A percentile compares a stretch with the other conserved stretches of the same genome.
Evolutionary conservation across 768 basidiomycete species (phyloP).

Genomic region (Paxillus rubicundulus): DNA sequence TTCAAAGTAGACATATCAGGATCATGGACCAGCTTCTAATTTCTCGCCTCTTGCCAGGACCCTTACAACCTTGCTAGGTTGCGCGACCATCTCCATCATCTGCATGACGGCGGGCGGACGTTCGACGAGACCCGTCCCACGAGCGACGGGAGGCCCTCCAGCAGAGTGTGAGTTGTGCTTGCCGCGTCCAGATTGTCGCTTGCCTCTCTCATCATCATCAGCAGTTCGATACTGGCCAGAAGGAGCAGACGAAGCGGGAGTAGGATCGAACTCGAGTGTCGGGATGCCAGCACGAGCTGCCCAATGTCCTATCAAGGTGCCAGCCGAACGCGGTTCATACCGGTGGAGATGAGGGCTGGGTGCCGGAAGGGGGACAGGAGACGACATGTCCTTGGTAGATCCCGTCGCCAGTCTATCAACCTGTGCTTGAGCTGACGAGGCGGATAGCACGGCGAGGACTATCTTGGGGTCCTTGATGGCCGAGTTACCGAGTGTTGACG

Average conservation of each 20-base stretch:
- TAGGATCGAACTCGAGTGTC: slow-evolving; percentile 51
- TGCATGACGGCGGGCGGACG: slow-evolving; percentile 75
- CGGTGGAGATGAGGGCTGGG: slow-evolving; percentile 53
- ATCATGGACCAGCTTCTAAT: slow-evolving; percentile 51
- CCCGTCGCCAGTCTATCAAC: slow-evolving; percentile 23
- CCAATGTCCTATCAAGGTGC: slow-evolving; percentile 65
- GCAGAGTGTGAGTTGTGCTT: slow-evolving; percentile 27
- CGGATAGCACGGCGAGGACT: slow-evolving; percentile 56
- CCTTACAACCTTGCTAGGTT: slow-evolving; percentile 72
- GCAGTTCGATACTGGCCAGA: slow-evolving; percentile 19
- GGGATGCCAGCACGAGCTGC: slow-evolving; percentile 60
- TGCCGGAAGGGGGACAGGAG: slow-evolving; percentile 66
- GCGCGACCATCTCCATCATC: slow-evolving; percentile 76
- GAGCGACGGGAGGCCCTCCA: slow-evolving; percentile 15
- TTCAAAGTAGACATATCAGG: slow-evolving; percentile 1
- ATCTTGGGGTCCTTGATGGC: slow-evolving; percentile 43
- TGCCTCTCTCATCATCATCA: slow-evolving; percentile 36
- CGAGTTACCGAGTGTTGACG: slow-evolving; percentile 25
- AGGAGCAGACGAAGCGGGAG: slow-evolving; percentile 8
- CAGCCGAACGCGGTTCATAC: slow-evolving; percentile 63
- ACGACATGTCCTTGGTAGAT: slow-evolving; percentile 27
- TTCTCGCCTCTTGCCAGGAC: slow-evolving; percentile 86
- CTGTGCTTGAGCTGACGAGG: slow-evolving; percentile 25
- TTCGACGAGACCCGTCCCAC: slow-evolving; percentile 57
- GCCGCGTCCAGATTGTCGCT: slow-evolving; percentile 26